Conservation (phyloP, 768 basidiomycete genomes). For the Coprinellus micaceus region DNA sequence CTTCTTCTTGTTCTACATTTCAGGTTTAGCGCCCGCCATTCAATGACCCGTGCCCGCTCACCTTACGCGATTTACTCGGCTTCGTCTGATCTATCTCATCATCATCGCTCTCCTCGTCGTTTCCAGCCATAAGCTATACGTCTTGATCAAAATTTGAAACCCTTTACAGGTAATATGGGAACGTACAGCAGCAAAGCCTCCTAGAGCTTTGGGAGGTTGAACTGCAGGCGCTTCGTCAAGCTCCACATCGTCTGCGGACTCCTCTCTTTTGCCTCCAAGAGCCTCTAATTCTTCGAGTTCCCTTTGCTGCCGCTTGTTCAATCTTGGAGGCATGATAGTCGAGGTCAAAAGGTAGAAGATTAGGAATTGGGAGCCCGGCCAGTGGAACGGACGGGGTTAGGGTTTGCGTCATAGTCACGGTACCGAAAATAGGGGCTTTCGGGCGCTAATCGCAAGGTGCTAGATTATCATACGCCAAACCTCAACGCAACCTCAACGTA, state of each 20-base stretch:
- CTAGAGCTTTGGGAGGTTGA: not conserved
- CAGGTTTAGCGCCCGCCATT: not conserved
- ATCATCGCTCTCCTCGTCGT: conserved; percentile 21
- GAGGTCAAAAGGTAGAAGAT: conserved; percentile 1
- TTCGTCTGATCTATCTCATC: conserved; percentile 28
- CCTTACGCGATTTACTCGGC: conserved; percentile 36
- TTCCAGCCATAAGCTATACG: conserved; percentile 37
- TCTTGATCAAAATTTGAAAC: not conserved
- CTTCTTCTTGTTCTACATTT: conserved; percentile 38
- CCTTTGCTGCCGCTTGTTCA: conserved; percentile 84
- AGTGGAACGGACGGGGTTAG: not conserved
- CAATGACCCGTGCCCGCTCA: conserved; percentile 11
- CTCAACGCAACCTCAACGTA: too few relatives aligned
- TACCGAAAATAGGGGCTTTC: too few relatives aligned
- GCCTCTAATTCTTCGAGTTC: conserved; percentile 77
- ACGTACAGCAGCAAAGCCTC: conserved; percentile 9
- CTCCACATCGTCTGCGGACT: not conserved
- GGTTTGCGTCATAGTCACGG: not conserved
- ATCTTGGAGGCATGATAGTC: conserved; percentile 57
- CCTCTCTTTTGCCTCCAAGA: conserved; percentile 28
- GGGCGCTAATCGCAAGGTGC: too few relatives aligned
- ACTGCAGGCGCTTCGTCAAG: not conserved
- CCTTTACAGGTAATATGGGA: conserved; percentile 3
- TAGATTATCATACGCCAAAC: too few relatives aligned
- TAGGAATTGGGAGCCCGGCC: not conserved